These are phyloP conservation scores for Geotrichum reessii DNA, from an alignment of 1,139 yeast genomes.

Conservation along the genomic window DNA sequence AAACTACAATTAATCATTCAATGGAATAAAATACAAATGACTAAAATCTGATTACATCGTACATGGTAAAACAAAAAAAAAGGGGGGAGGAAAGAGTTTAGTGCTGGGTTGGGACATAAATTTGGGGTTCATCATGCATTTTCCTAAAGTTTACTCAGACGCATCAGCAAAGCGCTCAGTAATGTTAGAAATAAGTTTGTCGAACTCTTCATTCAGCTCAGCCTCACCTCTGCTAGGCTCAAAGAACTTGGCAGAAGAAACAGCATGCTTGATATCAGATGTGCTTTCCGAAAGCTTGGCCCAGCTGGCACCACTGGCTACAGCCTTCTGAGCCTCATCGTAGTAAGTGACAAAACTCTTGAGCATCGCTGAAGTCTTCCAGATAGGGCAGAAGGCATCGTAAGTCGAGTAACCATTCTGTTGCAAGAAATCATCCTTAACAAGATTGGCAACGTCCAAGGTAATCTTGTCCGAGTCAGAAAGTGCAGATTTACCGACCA, in stretches of 20 bases:
- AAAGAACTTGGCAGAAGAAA: conserved; percentile 89
- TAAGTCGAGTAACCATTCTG: conserved; percentile 98
- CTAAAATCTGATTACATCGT: not conserved
- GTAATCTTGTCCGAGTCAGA: conserved; percentile 96
- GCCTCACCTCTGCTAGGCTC: conserved; percentile 90
- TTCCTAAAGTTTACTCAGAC: conserved; percentile 54
- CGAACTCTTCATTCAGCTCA: conserved; percentile 70
- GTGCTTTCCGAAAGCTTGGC: conserved; percentile 84
- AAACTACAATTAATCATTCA: not conserved
- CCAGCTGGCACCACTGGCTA: conserved; percentile 93
- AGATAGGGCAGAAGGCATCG: conserved; percentile 98
- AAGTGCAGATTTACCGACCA: conserved; percentile 96
- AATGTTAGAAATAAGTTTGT: conserved; percentile 64
- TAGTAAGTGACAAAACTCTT: conserved; percentile 83
- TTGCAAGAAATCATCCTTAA: conserved; percentile 97
- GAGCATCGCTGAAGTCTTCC: conserved; percentile 99
- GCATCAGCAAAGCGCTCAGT: conserved; percentile 94
- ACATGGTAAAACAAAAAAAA: not conserved
- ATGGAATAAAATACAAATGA: not conserved
- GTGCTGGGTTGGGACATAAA: not conserved
- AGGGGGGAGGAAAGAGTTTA: too few relatives aligned
- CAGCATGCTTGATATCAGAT: conserved; percentile 83
- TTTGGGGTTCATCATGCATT: not conserved
- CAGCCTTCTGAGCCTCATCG: conserved; percentile 97
- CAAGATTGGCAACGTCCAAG: conserved; percentile 81